A percentile compares a stretch with the other conserved stretches of the same genome.
phyloP scores from a whole-genome alignment of 257 asterid species.

The Ilex asprella region DNA sequence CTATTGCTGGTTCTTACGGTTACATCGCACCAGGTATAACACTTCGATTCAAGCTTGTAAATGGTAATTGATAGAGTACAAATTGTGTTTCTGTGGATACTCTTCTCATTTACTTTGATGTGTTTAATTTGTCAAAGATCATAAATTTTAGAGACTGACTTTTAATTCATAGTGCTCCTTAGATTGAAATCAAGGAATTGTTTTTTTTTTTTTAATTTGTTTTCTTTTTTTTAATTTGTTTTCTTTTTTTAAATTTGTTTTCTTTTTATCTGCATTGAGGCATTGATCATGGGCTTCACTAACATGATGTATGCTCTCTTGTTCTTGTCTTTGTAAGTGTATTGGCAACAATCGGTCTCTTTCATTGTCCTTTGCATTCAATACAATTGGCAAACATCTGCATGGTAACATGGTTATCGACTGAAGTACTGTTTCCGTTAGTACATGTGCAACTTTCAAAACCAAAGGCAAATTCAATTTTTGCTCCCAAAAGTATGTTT shows the following conservation, averaged over 20 bases:
- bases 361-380: conserved; percentile 19
- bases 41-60: not conserved
- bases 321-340: conserved; percentile 8
- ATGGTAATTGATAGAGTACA: no score
- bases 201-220: conserved; percentile 1
- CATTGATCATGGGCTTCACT: no score
- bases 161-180: conserved; percentile 8
- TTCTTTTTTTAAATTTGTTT: not conserved
- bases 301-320: not conserved
- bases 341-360: conserved; percentile 13
- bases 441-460: not conserved
- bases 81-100: not conserved
- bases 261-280: no score
- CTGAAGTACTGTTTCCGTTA: conserved; percentile 9
- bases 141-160: conserved; percentile 3
- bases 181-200: conserved; percentile 8
- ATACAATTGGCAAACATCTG: not conserved
- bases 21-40: conserved; percentile 90
- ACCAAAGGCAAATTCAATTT: conserved; percentile 6
- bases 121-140: conserved; percentile 8
- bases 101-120: conserved; percentile 6
- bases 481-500: no score
- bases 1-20: conserved; percentile 98
- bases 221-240: conserved; percentile 2
- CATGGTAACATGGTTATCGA: not conserved